phyloP scores from a whole-genome alignment of 1,284 basidiomycete species.

The Volvariella surrecta region DNA sequence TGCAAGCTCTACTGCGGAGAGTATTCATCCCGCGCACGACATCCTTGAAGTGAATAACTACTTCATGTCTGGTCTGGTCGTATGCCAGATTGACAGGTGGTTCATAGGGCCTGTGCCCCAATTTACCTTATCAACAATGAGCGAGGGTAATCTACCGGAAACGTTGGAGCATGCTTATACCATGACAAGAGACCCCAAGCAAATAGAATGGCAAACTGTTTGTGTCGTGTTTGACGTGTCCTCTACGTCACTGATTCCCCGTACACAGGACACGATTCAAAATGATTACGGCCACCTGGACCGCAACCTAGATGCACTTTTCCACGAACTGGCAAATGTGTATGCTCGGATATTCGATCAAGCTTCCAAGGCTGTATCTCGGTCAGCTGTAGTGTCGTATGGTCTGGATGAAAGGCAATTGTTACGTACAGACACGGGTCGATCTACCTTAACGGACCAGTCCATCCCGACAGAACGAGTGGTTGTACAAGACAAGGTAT shows the following conservation, averaged over 20 bases:
- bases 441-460: too few relatives aligned
- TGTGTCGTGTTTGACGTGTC: conserved; percentile 18
- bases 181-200: conserved; percentile 34
- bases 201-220: conserved; percentile 36
- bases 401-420: too few relatives aligned
- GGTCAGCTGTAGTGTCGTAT: conserved; percentile 42
- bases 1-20: conserved; percentile 34
- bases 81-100: conserved; percentile 69
- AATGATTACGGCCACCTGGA: conserved; percentile 49
- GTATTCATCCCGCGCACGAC: conserved; percentile 53
- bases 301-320: conserved; percentile 61
- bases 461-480: too few relatives aligned
- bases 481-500: too few relatives aligned
- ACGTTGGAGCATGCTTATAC: conserved; percentile 38
- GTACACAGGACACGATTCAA: conserved; percentile 34
- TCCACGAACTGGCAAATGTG: conserved; percentile 49
- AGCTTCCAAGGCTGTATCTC: conserved; percentile 55
- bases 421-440: too few relatives aligned
- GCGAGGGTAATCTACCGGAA: conserved; percentile 30
- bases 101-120: conserved; percentile 57
- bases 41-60: conserved; percentile 75
- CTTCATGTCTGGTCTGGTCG: conserved; percentile 58
- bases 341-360: conserved; percentile 56
- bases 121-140: conserved; percentile 42
- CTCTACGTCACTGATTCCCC: conserved; percentile 19